Evolutionary conservation across 371 early-diverging fungal genomes (phyloP).

Genomic region (Rhizopus arrhizus): DNA sequence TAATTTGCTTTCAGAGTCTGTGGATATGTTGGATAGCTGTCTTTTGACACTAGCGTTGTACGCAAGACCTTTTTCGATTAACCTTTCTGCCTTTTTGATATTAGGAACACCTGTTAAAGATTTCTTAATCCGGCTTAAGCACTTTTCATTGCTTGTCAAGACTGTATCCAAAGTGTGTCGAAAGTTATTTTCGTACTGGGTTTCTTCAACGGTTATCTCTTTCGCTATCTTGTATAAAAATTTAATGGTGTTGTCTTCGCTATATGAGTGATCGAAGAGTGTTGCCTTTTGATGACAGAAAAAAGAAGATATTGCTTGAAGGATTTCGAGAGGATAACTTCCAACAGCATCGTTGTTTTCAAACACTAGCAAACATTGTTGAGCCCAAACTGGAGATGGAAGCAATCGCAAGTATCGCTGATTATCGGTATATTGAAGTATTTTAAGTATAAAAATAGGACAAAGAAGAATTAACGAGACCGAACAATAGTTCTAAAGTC

Average conservation of each 20-base stretch:
- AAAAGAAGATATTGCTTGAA: conserved; percentile 27
- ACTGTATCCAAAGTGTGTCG: conserved; percentile 23
- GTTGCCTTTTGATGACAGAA: conserved; percentile 24
- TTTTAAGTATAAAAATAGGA: too few species aligned
- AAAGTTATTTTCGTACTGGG: conserved; percentile 21
- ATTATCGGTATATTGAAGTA: too few species aligned
- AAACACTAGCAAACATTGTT: conserved; percentile 17
- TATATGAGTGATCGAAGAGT: conserved; percentile 22
- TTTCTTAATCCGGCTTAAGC: conserved; percentile 22
- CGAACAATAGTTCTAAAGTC: too few species aligned
- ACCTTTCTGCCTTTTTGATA: conserved; percentile 25
- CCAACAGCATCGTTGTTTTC: conserved; percentile 26
- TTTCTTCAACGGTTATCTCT: conserved; percentile 25
- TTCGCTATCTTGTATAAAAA: conserved; percentile 23
- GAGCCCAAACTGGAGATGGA: conserved; percentile 21
- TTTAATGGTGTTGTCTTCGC: conserved; percentile 22
- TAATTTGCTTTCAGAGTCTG: conserved; percentile 27
- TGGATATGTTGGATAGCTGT: conserved; percentile 20
- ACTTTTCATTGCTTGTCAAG: conserved; percentile 26
- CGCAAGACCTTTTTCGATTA: conserved; percentile 22
- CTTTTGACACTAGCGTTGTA: conserved; percentile 27
- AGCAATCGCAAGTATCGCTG: conserved; percentile 18
- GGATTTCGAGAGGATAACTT: conserved; percentile 19
- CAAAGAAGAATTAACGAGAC: too few species aligned
- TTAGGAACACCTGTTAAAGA: conserved; percentile 24